Evolutionary conservation across 129 eudicot species (phyloP).

Genomic region (Saposhnikovia divaricata): DNA sequence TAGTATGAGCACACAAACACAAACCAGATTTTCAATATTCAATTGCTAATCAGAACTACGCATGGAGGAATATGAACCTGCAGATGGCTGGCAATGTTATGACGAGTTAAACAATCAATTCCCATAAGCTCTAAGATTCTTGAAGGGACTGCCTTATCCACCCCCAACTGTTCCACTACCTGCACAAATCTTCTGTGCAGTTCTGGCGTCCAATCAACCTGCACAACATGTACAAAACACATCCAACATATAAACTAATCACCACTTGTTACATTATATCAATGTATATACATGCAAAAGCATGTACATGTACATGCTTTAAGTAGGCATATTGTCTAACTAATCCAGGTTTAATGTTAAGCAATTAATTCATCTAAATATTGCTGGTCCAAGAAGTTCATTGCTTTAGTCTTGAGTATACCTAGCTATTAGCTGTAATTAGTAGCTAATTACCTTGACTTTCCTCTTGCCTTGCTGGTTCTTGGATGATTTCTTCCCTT

Average conservation of each 20-base stretch:
- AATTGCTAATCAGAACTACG: background rate
- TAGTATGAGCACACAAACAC: background rate
- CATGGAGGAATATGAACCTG: slow-evolving; percentile 34
- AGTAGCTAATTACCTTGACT: slow-evolving; percentile 54
- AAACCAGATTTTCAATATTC: background rate
- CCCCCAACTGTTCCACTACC: slow-evolving; percentile 94
- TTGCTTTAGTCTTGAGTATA: background rate
- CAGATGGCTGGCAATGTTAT: slow-evolving; percentile 98
- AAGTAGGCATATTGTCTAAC: no score
- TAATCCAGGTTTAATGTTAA: no score
- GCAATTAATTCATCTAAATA: no score
- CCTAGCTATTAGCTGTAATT: background rate
- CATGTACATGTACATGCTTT: no score
- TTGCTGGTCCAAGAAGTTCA: no score
- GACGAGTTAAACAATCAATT: slow-evolving; percentile 89
- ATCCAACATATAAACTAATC: background rate
- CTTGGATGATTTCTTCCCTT: slow-evolving; percentile 35
- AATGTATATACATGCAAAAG: no score
- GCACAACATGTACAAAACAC: background rate
- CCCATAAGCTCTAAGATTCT: slow-evolving; percentile 97
- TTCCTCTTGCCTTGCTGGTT: slow-evolving; percentile 67
- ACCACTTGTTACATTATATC: background rate
- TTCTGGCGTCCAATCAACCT: slow-evolving; percentile 99
- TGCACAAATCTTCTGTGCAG: slow-evolving; percentile 89
- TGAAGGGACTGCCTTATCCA: slow-evolving; percentile 99